Conservation (phyloP, 495 filamentous ascomycete species). For the Neurospora hispaniola region DNA sequence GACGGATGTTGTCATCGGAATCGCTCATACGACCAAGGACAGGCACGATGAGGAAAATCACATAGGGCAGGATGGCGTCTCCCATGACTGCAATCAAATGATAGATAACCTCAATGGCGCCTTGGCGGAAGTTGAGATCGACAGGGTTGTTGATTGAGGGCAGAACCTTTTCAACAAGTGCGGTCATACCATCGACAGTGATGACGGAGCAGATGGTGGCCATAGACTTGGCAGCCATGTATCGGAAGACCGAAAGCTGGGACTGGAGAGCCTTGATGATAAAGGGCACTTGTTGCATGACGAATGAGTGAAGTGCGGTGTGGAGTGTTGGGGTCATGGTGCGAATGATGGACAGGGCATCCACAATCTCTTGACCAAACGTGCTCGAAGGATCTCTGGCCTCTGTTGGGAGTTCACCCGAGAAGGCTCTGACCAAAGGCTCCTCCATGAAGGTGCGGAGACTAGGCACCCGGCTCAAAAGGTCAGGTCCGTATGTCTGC, state of each 20-base stretch:
- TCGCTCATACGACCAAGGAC: conserved; percentile 99
- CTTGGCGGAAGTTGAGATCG: conserved; percentile 80
- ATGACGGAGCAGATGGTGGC: conserved; percentile 96
- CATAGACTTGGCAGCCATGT: conserved; percentile 94
- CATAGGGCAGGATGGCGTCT: conserved; percentile 88
- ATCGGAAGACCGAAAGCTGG: conserved; percentile 79
- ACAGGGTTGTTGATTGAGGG: conserved; percentile 81
- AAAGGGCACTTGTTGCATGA: conserved; percentile 73
- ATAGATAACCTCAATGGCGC: conserved; percentile 88
- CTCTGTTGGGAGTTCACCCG: conserved; percentile 57
- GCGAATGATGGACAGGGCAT: conserved; percentile 84
- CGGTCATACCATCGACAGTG: conserved; percentile 87
- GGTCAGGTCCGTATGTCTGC: conserved; percentile 58
- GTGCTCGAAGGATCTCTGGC: conserved; percentile 57
- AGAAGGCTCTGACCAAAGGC: conserved; percentile 64
- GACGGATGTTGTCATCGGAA: conserved; percentile 85
- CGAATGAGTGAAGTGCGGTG: conserved; percentile 58
- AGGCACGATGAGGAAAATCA: conserved; percentile 98
- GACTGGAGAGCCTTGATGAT: conserved; percentile 80
- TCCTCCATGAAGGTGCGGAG: conserved; percentile 68
- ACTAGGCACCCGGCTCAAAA: conserved; percentile 73
- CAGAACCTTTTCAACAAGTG: conserved; percentile 83
- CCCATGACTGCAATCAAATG: conserved; percentile 98
- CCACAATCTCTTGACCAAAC: conserved; percentile 83
- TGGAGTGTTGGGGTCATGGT: conserved; percentile 81